A percentile compares a stretch with the other conserved stretches of the same genome.
phyloP scores from a whole-genome alignment of 1,139 yeast genomes.

The Kodamaea sp. region DNA sequence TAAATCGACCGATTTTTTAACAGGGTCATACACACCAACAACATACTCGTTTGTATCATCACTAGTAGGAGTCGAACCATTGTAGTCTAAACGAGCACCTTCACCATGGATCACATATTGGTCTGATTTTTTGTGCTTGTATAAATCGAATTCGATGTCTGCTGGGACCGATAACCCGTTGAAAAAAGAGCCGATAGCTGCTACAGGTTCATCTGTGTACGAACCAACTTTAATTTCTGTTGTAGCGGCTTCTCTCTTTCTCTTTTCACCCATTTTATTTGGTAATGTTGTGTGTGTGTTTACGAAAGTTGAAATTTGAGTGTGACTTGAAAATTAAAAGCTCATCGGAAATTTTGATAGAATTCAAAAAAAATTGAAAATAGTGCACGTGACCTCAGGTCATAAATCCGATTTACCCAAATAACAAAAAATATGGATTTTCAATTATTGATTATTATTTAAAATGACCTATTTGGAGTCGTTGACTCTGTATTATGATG shows the following conservation, averaged over 20 bases:
- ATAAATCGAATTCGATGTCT: constrained; percentile 60
- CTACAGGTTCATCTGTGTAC: constrained; percentile 31
- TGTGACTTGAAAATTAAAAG: too few species aligned
- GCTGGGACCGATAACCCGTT: constrained; percentile 68
- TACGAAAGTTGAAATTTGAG: too few species aligned
- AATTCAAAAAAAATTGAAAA: too few species aligned
- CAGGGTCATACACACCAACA: constrained; percentile 69
- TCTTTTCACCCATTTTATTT: constrained; percentile 9
- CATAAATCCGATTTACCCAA: too few species aligned
- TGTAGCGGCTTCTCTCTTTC: constrained; percentile 13
- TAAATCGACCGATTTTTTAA: constrained; percentile 55
- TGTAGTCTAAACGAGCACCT: constrained; percentile 65
- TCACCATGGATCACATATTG: constrained; percentile 71
- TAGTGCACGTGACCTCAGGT: too few species aligned
- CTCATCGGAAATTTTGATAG: too few species aligned
- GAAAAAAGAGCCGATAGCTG: constrained; percentile 58
- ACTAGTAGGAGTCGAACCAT: constrained; percentile 50
- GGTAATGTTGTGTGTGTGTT: too few species aligned
- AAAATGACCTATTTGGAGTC: too few species aligned
- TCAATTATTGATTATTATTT: too few species aligned
- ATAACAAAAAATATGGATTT: too few species aligned
- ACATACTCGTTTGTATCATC: constrained; percentile 46
- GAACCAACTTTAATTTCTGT: constrained; percentile 31
- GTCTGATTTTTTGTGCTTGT: constrained; percentile 48
- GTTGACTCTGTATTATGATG: constrained; percentile 39